phyloP scores from a whole-genome alignment of 108 stramenopile species.

The Skeletonema grethae region DNA sequence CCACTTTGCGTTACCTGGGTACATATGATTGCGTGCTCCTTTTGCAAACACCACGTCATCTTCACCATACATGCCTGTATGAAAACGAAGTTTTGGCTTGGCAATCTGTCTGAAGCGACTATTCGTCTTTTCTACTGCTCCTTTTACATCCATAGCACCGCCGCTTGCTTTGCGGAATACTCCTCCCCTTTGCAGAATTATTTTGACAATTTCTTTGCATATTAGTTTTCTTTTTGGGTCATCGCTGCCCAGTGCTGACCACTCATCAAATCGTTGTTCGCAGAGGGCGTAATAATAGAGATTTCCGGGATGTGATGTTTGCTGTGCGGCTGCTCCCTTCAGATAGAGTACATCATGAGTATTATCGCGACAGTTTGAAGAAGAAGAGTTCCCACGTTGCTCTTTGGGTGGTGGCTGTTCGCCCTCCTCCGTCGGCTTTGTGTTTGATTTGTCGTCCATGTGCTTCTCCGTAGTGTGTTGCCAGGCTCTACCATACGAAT shows the following conservation, averaged over 20 bases:
- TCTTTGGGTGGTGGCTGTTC: not conserved
- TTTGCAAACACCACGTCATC: not conserved
- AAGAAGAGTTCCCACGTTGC: not conserved
- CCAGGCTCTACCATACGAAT: too few relatives aligned
- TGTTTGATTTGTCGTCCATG: not conserved
- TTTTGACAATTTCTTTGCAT: slow-evolving; percentile 9
- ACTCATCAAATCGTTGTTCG: slow-evolving; percentile 2
- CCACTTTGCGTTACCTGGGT: slow-evolving; percentile 6
- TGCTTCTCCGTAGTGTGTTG: too few relatives aligned
- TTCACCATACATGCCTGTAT: slow-evolving; percentile 1
- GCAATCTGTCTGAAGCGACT: slow-evolving; percentile 1
- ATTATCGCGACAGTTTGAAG: not conserved
- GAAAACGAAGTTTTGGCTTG: not conserved
- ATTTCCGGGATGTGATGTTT: slow-evolving; percentile 5
- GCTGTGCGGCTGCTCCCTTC: not conserved
- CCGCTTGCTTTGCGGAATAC: not conserved
- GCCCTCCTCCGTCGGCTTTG: not conserved
- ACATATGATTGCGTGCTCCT: slow-evolving; percentile 3
- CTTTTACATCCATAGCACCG: not conserved
- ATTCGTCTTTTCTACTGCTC: not conserved
- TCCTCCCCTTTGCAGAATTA: not conserved
- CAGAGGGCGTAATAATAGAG: slow-evolving; percentile 4
- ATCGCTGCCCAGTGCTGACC: not conserved
- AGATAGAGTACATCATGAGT: not conserved
- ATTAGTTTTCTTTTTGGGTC: not conserved